These are phyloP conservation scores for Eimeria acervulina DNA, from an alignment of 169 alveolate genomes.

Conservation along the genomic window DNA sequence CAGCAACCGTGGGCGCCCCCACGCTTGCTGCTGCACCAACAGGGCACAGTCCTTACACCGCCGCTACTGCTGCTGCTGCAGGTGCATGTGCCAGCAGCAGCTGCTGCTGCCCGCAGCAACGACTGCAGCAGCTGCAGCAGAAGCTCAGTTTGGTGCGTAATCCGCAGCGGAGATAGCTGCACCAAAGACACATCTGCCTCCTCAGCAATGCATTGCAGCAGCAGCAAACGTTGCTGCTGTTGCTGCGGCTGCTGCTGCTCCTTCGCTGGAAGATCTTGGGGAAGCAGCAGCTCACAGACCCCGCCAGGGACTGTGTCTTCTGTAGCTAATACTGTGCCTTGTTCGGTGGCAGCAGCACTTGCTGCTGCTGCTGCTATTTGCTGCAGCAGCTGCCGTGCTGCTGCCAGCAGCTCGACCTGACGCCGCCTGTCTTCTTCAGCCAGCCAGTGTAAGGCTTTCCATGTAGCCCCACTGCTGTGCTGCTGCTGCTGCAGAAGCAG, in stretches of 20 bases:
- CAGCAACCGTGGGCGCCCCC: background rate
- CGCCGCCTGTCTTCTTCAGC: conserved; percentile 16
- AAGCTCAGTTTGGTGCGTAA: conserved; percentile 18
- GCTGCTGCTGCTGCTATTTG: background rate
- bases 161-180: conserved; percentile 50
- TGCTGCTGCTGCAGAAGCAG: background rate
- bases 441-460: conserved; percentile 16
- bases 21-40: conserved; percentile 41
- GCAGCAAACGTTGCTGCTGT: conserved; percentile 44
- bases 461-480: background rate
- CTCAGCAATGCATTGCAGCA: conserved; percentile 70
- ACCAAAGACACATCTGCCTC: conserved; percentile 34
- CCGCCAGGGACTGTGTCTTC: conserved; percentile 18
- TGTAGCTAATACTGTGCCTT: conserved; percentile 14
- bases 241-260: background rate
- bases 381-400: conserved; percentile 59
- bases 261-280: background rate
- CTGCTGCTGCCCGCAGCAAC: conserved; percentile 48
- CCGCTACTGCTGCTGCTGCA: background rate
- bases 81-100: conserved; percentile 32
- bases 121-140: conserved; percentile 44
- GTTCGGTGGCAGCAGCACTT: background rate
- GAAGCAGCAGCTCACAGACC: background rate
- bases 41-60: background rate
- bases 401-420: background rate